These are phyloP conservation scores for Collybiopsis luxurians DNA, from an alignment of 768 basidiomycete species.

Conservation along the genomic window DNA sequence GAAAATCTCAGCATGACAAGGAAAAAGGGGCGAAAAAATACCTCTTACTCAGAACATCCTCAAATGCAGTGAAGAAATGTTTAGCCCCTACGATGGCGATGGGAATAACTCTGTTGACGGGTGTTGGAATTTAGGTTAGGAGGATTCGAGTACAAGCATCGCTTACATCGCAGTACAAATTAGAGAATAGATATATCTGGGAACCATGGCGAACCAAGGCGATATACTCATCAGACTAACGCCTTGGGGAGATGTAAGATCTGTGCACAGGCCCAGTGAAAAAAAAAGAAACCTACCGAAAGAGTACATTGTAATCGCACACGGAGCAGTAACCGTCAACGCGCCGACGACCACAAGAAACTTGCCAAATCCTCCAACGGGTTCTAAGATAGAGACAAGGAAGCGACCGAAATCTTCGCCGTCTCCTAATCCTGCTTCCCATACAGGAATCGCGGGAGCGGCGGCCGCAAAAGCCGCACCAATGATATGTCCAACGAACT, in stretches of 20 bases:
- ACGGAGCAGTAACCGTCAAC: slow-evolving; percentile 72
- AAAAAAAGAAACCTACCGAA: slow-evolving; percentile 38
- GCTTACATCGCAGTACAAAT: slow-evolving; percentile 66
- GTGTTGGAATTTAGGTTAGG: not conserved
- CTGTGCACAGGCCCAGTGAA: not conserved
- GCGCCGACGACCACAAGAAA: slow-evolving; percentile 71
- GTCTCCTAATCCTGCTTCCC: slow-evolving; percentile 50
- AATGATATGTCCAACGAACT: slow-evolving; percentile 47
- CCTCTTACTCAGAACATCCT: slow-evolving; percentile 59
- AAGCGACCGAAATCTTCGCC: slow-evolving; percentile 64
- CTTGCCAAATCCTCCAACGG: slow-evolving; percentile 64
- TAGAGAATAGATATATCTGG: slow-evolving; percentile 67
- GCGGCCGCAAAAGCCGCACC: slow-evolving; percentile 69
- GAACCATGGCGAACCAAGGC: slow-evolving; percentile 52
- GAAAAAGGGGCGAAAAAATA: slow-evolving; percentile 6
- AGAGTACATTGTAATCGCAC: slow-evolving; percentile 77
- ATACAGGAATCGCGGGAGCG: slow-evolving; percentile 50
- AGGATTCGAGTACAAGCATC: not conserved
- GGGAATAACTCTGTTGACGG: slow-evolving; percentile 55
- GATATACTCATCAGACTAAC: slow-evolving; percentile 66
- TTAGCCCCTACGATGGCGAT: slow-evolving; percentile 68
- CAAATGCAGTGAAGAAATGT: slow-evolving; percentile 61
- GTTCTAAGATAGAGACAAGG: slow-evolving; percentile 56
- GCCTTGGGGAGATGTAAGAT: slow-evolving; percentile 18
- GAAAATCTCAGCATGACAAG: not conserved